phyloP scores from a whole-genome alignment of 2,329 filamentous ascomycete genomes.

The Hymenotorrendiella dingleyae region DNA sequence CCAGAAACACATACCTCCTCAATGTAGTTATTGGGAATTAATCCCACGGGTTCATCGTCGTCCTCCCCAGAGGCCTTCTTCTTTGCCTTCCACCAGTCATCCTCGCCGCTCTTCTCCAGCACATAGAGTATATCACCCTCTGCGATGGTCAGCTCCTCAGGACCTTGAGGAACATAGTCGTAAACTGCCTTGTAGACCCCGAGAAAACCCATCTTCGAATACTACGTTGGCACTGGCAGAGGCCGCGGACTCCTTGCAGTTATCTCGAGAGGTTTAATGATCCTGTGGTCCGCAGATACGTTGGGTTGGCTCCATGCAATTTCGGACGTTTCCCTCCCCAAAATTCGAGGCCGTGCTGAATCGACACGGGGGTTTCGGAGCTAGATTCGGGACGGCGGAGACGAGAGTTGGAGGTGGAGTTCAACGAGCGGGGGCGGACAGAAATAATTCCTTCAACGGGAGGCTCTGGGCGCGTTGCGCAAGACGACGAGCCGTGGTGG shows the following conservation, averaged over 20 bases:
- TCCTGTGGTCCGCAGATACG: slow-evolving; percentile 20
- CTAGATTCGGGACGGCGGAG: no score
- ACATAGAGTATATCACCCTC: slow-evolving; percentile 89
- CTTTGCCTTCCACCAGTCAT: slow-evolving; percentile 72
- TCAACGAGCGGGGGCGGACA: no score
- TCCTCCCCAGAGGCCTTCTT: slow-evolving; percentile 36
- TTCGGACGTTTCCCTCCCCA: slow-evolving; percentile 15
- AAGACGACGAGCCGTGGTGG: no score
- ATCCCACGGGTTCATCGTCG: slow-evolving; percentile 32
- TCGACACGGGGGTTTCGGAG: neutral
- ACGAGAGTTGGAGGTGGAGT: no score
- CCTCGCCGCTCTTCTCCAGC: slow-evolving; percentile 60
- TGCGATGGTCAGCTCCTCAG: slow-evolving; percentile 75
- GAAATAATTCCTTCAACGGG: no score
- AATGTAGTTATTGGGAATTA: slow-evolving; percentile 88
- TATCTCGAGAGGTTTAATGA: slow-evolving; percentile 17
- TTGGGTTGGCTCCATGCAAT: slow-evolving; percentile 24
- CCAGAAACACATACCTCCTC: slow-evolving; percentile 63
- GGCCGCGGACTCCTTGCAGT: slow-evolving; percentile 13
- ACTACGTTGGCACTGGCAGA: slow-evolving; percentile 10
- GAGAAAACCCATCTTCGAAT: slow-evolving; percentile 71
- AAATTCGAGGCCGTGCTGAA: slow-evolving; percentile 20
- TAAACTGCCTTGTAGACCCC: slow-evolving; percentile 88
- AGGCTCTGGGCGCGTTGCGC: no score
- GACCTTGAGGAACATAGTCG: slow-evolving; percentile 83